Conservation (phyloP, 306 rosid species). For the Hippophae tibetana region DNA sequence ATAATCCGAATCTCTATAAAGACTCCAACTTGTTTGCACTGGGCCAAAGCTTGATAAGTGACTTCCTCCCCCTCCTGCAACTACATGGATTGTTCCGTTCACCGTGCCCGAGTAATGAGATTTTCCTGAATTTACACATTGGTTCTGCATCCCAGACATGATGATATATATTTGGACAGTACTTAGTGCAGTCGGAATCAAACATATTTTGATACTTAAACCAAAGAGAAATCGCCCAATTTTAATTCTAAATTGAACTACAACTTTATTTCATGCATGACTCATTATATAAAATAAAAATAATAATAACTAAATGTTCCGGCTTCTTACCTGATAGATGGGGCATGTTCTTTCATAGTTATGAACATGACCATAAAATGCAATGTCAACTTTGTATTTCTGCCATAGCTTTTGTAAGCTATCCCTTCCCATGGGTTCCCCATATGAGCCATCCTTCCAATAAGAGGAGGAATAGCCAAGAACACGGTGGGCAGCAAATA, state of each 20-base stretch:
- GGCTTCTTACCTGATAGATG: slow-evolving; percentile 53
- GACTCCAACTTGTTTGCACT: slow-evolving; percentile 53
- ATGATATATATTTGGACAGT: not conserved
- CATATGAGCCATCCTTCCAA: slow-evolving; percentile 57
- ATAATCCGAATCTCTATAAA: slow-evolving; percentile 57
- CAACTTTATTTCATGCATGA: not conserved
- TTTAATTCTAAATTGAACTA: not conserved
- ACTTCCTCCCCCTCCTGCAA: slow-evolving; percentile 71
- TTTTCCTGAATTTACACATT: slow-evolving; percentile 51
- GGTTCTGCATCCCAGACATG: slow-evolving; percentile 35
- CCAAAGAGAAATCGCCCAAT: too few relatives aligned
- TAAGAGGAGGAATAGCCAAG: slow-evolving; percentile 69
- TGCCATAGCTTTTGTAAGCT: slow-evolving; percentile 84
- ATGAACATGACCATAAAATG: slow-evolving; percentile 75
- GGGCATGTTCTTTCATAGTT: slow-evolving; percentile 90
- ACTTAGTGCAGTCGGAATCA: not conserved
- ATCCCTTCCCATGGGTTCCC: slow-evolving; percentile 89
- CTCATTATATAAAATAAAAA: not conserved
- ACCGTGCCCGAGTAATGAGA: slow-evolving; percentile 47
- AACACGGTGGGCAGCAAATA: slow-evolving; percentile 82
- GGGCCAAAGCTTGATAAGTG: slow-evolving; percentile 42
- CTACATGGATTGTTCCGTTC: slow-evolving; percentile 73
- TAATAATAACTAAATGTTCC: too few relatives aligned
- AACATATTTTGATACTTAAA: not conserved
- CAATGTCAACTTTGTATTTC: slow-evolving; percentile 79